Percentiles rank a stretch among this genome's conserved stretches.
phyloP scores from a whole-genome alignment of 2,329 filamentous ascomycete genomes.

The Colletotrichum trifolii region DNA sequence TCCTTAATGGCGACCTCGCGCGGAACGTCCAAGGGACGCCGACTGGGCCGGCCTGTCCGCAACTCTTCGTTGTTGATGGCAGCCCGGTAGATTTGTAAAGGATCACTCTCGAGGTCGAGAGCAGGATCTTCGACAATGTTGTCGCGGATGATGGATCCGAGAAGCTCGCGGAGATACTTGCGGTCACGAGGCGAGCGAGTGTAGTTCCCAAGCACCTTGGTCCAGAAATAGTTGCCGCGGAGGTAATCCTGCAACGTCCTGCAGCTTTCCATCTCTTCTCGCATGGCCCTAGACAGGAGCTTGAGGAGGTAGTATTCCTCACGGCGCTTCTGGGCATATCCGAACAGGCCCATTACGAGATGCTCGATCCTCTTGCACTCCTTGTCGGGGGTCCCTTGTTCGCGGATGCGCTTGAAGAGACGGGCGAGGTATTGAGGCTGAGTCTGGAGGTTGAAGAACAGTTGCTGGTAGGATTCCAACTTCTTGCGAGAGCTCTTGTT shows the following conservation, averaged over 20 bases:
- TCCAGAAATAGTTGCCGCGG: constrained; percentile 93
- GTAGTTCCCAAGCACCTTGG: constrained; percentile 86
- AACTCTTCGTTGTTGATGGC: constrained; percentile 98
- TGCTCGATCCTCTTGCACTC: constrained; percentile 93
- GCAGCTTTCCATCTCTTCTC: constrained; percentile 84
- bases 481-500: constrained; percentile 98
- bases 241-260: constrained; percentile 83
- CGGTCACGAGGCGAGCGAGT: constrained; percentile 90
- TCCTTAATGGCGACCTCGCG: constrained; percentile 96
- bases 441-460: constrained; percentile 97
- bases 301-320: constrained; percentile 98
- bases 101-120: constrained; percentile 94
- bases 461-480: constrained; percentile 94
- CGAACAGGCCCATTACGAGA: constrained; percentile 95
- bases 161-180: constrained; percentile 88
- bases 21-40: constrained; percentile 83
- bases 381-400: constrained; percentile 87
- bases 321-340: constrained; percentile 94
- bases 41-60: constrained; percentile 85
- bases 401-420: constrained; percentile 84
- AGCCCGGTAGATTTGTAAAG: constrained; percentile 95
- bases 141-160: constrained; percentile 87
- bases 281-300: constrained; percentile 82
- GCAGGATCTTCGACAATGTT: constrained; percentile 93
- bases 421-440: constrained; percentile 94